These are phyloP conservation scores for Acer campestre DNA, from an alignment of 345 rosid genomes.

Conservation along the genomic window DNA sequence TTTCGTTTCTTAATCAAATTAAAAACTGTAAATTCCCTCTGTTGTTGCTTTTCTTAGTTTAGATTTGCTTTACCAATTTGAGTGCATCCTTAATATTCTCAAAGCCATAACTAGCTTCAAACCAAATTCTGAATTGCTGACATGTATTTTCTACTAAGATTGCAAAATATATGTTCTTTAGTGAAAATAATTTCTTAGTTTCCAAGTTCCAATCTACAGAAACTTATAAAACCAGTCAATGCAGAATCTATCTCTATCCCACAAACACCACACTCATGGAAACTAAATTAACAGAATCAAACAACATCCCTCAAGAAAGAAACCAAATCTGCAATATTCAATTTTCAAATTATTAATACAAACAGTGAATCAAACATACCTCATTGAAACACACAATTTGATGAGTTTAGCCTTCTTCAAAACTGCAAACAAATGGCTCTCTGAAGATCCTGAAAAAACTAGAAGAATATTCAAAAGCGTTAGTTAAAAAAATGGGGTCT, in stretches of 20 bases:
- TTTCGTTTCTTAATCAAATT: too few relatives aligned
- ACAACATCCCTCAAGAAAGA: neutral
- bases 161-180: too few relatives aligned
- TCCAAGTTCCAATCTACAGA: neutral
- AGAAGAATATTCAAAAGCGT: too few relatives aligned
- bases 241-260: neutral
- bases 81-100: neutral
- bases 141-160: neutral
- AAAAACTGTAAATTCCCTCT: neutral
- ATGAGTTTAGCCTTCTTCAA: neutral
- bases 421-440: conserved; percentile 9
- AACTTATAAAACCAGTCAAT: neutral
- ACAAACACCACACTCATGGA: neutral
- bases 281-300: neutral
- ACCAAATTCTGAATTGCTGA: neutral
- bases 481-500: too few relatives aligned
- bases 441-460: neutral
- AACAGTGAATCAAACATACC: neutral
- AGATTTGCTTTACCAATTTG: neutral
- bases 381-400: neutral
- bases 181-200: too few relatives aligned
- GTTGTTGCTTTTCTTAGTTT: neutral
- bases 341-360: neutral
- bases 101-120: neutral
- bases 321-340: too few relatives aligned